Base-by-base conservation (phyloP, 225 moss, liverwort and hornwort species). In the Sphagnum tenellum region DNA sequence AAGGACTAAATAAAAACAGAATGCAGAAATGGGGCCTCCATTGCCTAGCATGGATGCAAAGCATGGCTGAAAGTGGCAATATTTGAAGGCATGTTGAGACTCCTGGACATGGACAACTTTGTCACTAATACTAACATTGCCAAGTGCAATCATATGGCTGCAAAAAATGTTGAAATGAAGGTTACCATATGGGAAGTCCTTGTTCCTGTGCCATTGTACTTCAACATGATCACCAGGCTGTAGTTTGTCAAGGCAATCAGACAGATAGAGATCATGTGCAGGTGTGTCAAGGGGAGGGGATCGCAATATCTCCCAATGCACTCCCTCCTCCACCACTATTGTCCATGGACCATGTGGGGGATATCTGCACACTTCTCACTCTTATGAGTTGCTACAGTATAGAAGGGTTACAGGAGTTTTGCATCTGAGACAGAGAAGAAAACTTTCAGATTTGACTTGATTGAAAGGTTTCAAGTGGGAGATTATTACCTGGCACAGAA, bases 141-240 rank as follows among this genome's bases (percentile, higher is more conserved):
- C n/a, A n/a, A n/a, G n/a, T n/a, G n/a, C n/a, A n/a, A n/a, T n/a
- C n/a, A n/a, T n/a, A n/a, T n/a, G n/a, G n/a, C n/a, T n/a, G n/a
- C n/a, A n/a, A n/a, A n/a, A n/a, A n/a, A n/a, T n/a, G n/a, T 14
- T 54, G 44, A 70, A n/a, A 9, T 2, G 44, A 46, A 69, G 29
- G 29, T 62, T 13, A 94, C 94, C 94, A 56, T 91, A 94, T 48
- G 91, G 94, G 5, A 94, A 91, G 54, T 94, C 94, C 70, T 89
- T 94, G 62, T 91, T 91, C 46, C 87, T 77, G 68, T 89, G 89
- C 94, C 94, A 94, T 71, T 91, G 94, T 72, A 94, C 94, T 76
- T 94, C 94, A 4, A 94, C 87, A 64, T 91, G 91, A 72, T 94
- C 91, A 13, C 89, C 91, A 4, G 94, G 94, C 59, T 78, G 77